phyloP scores from a whole-genome alignment of 169 alveolate genomes.

The Eimeria nieschulzi region DNA sequence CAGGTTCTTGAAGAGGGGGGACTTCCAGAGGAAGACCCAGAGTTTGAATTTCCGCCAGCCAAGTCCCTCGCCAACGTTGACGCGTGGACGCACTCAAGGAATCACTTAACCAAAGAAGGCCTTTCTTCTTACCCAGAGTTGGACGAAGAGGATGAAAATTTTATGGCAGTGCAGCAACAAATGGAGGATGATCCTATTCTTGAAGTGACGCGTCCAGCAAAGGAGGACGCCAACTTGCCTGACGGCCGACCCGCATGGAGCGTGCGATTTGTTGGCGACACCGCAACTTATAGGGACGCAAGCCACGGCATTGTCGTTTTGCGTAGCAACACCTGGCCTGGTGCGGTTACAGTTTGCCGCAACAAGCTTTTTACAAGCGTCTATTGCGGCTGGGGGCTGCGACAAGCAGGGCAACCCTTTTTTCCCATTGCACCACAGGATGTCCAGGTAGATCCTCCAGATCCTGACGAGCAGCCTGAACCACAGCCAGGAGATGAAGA shows the following conservation, averaged over 20 bases:
- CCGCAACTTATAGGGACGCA: constrained; percentile 61
- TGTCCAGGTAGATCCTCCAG: constrained; percentile 83
- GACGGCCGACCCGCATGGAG: constrained; percentile 43
- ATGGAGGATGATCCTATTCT: constrained; percentile 63
- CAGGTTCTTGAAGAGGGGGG: constrained; percentile 5
- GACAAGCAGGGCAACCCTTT: constrained; percentile 81
- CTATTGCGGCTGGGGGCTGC: constrained; percentile 86
- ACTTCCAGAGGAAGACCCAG: constrained; percentile 54
- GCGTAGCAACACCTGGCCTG: constrained; percentile 85
- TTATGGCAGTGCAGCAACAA: constrained; percentile 4
- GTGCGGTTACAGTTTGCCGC: constrained; percentile 81
- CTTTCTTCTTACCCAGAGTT: constrained; percentile 55
- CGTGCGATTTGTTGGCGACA: constrained; percentile 26
- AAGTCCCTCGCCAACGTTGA: neutral
- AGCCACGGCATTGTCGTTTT: constrained; percentile 79
- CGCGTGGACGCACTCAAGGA: constrained; percentile 61
- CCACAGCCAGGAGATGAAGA: constrained; percentile 85
- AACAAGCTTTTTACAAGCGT: constrained; percentile 79
- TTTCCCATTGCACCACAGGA: constrained; percentile 84
- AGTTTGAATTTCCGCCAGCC: constrained; percentile 47
- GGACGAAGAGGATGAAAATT: constrained; percentile 62
- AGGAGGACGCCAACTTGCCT: constrained; percentile 29
- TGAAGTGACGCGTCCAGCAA: constrained; percentile 20
- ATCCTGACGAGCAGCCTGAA: constrained; percentile 85
- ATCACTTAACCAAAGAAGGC: constrained; percentile 25